Evolutionary conservation across 805 yeast genomes (phyloP).

Genomic region (Lipomyces lipofer): DNA sequence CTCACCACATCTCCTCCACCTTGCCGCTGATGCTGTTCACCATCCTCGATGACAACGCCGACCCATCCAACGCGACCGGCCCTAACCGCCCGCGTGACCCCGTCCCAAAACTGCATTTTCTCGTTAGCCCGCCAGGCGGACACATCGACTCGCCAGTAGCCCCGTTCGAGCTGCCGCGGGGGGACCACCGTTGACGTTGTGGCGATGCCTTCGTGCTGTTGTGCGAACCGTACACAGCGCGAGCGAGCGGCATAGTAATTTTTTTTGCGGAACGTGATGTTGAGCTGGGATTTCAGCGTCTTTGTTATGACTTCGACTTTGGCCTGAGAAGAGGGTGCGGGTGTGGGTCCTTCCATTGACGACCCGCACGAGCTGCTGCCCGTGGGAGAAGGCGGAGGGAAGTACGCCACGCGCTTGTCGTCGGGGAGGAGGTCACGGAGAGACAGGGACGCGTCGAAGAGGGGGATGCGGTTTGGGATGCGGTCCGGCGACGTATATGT

Average conservation of each 20-base stretch:
- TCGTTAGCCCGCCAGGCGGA: conserved; percentile 11
- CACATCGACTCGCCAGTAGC: conserved; percentile 20
- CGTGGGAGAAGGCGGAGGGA: too few species aligned
- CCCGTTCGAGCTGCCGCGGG: conserved; percentile 18
- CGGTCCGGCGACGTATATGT: conserved; percentile 17
- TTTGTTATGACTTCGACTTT: conserved; percentile 7
- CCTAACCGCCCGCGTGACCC: conserved; percentile 8
- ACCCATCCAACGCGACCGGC: conserved; percentile 21
- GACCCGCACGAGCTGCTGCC: background rate
- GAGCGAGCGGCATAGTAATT: conserved; percentile 15
- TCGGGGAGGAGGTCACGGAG: too few species aligned
- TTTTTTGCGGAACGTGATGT: conserved; percentile 8
- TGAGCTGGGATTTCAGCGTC: conserved; percentile 6
- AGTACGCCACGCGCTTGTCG: too few species aligned
- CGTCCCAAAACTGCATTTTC: conserved; percentile 18
- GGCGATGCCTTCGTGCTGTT: background rate
- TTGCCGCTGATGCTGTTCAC: background rate
- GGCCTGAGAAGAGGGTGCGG: background rate
- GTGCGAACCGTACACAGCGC: conserved; percentile 4
- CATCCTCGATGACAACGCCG: conserved; percentile 6
- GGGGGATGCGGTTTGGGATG: conserved; percentile 8
- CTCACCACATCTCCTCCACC: conserved; percentile 10
- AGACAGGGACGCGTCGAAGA: conserved; percentile 7
- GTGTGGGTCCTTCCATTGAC: background rate
- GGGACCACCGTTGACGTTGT: too few species aligned